phyloP scores from a whole-genome alignment of 192 early-diverging fungal genomes.

The Jimgerdemannia flammicorona region DNA sequence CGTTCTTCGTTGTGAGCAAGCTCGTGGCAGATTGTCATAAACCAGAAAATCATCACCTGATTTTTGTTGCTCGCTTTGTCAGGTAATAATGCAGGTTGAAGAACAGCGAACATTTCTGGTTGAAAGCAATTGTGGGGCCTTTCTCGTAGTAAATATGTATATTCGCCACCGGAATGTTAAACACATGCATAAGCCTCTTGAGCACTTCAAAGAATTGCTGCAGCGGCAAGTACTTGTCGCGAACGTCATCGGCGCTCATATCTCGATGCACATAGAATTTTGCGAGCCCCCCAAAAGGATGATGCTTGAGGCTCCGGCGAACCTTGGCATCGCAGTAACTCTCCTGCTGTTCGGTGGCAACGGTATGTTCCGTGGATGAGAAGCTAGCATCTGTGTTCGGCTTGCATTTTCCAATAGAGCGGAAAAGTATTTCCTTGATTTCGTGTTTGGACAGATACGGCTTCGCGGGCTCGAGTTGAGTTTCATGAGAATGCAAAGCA shows the following conservation, averaged over 20 bases:
- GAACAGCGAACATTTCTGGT: conserved; percentile 68
- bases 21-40: conserved; percentile 80
- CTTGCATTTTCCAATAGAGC: conserved; percentile 29
- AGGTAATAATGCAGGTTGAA: conserved; percentile 82
- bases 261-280: conserved; percentile 19
- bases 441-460: neutral
- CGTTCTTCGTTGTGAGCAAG: conserved; percentile 71
- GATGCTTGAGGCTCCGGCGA: conserved; percentile 37
- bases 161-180: conserved; percentile 60
- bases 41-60: conserved; percentile 75
- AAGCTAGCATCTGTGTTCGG: conserved; percentile 21
- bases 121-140: conserved; percentile 77
- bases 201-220: conserved; percentile 38
- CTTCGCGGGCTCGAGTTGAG: no score
- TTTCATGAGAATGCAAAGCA: no score
- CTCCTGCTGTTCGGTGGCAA: conserved; percentile 5
- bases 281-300: conserved; percentile 24
- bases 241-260: conserved; percentile 27
- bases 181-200: conserved; percentile 16
- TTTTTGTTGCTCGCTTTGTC: conserved; percentile 24
- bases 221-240: conserved; percentile 27
- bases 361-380: conserved; percentile 20
- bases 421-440: conserved; percentile 21
- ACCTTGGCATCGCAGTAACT: conserved; percentile 49
- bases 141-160: conserved; percentile 55